Evolutionary conservation across 108 stramenopile species (phyloP).

Genomic region (Cafeteria roenbergensis): DNA sequence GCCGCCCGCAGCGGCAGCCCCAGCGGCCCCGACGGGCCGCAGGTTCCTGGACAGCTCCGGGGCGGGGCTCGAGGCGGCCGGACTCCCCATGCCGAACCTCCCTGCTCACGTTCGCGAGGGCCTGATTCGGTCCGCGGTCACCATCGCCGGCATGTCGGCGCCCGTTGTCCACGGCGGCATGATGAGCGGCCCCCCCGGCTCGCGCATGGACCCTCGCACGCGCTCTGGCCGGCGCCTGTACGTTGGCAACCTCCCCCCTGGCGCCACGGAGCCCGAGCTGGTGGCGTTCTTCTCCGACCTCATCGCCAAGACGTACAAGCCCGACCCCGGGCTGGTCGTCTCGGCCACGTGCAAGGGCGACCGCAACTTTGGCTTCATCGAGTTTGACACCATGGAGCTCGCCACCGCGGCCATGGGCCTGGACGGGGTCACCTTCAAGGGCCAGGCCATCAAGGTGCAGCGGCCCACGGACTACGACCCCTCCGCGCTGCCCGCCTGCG

Average conservation of each 20-base stretch:
- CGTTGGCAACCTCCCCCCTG: slow-evolving; percentile 61
- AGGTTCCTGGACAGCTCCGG: not conserved
- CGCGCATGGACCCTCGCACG: not conserved
- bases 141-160: not conserved
- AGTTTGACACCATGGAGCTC: slow-evolving; percentile 81
- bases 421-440: slow-evolving; percentile 72
- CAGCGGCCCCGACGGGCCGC: not conserved
- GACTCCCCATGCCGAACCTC: not conserved
- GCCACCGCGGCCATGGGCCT: slow-evolving; percentile 71
- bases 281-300: slow-evolving; percentile 65
- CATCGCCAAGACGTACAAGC: slow-evolving; percentile 30
- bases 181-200: not conserved
- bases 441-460: slow-evolving; percentile 66
- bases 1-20: too few relatives aligned
- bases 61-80: too few relatives aligned
- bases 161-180: too few relatives aligned
- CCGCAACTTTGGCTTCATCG: slow-evolving; percentile 80
- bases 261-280: slow-evolving; percentile 61
- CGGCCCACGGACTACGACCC: slow-evolving; percentile 93
- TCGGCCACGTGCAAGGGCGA: slow-evolving; percentile 82
- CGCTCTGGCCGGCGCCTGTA: slow-evolving; percentile 79
- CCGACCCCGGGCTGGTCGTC: slow-evolving; percentile 54
- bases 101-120: not conserved
- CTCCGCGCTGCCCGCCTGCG: slow-evolving; percentile 51
- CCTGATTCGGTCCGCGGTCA: not conserved